Percentiles rank a stretch among this genome's conserved stretches.
phyloP scores from a whole-genome alignment of 2,329 filamentous ascomycete genomes.

The Fusarium foetens region DNA sequence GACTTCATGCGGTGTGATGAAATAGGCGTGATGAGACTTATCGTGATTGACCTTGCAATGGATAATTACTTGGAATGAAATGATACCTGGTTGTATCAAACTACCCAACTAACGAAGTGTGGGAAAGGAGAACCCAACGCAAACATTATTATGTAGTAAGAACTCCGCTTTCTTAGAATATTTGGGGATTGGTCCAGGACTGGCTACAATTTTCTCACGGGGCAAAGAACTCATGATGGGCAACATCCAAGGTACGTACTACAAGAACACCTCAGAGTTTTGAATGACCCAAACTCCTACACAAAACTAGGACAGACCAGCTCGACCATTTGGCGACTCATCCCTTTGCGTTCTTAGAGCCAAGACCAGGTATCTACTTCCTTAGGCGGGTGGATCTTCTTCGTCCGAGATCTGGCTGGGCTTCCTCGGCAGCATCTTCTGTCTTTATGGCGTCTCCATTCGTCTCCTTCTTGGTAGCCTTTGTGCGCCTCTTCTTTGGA shows the following conservation, averaged over 20 bases:
- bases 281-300: neutral
- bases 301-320: neutral
- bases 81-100: neutral
- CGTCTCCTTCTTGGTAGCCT: constrained; percentile 36
- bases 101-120: neutral
- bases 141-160: neutral
- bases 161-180: too few relatives aligned
- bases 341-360: too few relatives aligned
- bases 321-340: too few relatives aligned
- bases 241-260: neutral
- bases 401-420: constrained; percentile 25
- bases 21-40: neutral
- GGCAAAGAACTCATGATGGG: neutral
- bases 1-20: neutral
- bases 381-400: constrained; percentile 40
- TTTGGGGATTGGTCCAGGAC: neutral
- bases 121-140: neutral
- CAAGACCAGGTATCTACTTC: constrained; percentile 19
- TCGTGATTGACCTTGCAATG: neutral
- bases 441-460: constrained; percentile 38
- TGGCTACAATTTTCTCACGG: neutral
- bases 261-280: neutral
- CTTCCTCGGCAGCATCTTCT: constrained; percentile 13
- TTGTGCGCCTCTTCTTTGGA: constrained; percentile 39
- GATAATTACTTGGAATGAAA: neutral